A percentile compares a stretch with the other conserved stretches of the same genome.
These are phyloP conservation scores for Sclerotinia glacialis DNA, from an alignment of 2,329 filamentous ascomycete genomes.

Conservation along the genomic window DNA sequence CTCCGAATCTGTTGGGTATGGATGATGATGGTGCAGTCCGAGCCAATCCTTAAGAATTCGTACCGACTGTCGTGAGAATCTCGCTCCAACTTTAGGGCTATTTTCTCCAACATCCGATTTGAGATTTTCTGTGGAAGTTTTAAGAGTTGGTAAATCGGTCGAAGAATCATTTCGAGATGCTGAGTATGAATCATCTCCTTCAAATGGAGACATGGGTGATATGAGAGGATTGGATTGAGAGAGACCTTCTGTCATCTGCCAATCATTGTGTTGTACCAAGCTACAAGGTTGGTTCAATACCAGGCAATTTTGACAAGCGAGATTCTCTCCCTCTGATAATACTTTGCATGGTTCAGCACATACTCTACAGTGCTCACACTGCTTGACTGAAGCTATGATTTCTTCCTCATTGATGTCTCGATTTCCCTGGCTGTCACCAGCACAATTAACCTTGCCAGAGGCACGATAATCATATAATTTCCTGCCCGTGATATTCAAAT, in stretches of 20 bases:
- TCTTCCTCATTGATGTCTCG: constrained; percentile 5
- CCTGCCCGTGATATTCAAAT: constrained; percentile 11
- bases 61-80: constrained; percentile 78
- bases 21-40: constrained; percentile 72
- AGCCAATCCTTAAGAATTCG: constrained; percentile 84
- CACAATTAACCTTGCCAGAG: constrained; percentile 7
- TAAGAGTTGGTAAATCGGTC: constrained; percentile 29
- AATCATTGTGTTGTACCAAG: constrained; percentile 19
- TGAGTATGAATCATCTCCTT: constrained; percentile 23
- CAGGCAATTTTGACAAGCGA: constrained; percentile 30
- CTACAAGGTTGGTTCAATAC: constrained; percentile 29
- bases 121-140: constrained; percentile 57
- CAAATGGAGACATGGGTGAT: constrained; percentile 21
- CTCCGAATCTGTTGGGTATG: constrained; percentile 84
- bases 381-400: background rate
- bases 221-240: constrained; percentile 2
- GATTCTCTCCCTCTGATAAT: constrained; percentile 22
- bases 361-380: constrained; percentile 32
- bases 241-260: constrained; percentile 19
- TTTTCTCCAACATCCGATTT: constrained; percentile 47
- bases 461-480: constrained; percentile 14
- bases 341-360: constrained; percentile 29
- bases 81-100: constrained; percentile 63
- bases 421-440: background rate
- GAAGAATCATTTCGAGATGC: constrained; percentile 25